Conservation (phyloP, 352 stramenopile genomes). For the Thraustotheca clavata region DNA sequence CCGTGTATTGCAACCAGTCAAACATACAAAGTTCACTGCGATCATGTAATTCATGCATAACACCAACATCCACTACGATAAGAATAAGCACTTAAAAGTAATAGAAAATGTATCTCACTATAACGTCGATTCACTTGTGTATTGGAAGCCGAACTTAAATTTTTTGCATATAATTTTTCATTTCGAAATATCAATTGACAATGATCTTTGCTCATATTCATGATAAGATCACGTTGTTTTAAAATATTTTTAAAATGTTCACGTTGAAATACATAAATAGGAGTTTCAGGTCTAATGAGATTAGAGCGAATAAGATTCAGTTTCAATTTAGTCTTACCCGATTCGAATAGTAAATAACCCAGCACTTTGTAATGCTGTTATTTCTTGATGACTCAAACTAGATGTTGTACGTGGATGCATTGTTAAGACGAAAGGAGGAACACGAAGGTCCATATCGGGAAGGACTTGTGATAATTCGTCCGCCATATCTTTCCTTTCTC, state of each 20-base stretch:
- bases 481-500: too few species aligned
- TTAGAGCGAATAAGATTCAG: neutral
- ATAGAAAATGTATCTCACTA: neutral
- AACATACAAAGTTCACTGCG: neutral
- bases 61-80: neutral
- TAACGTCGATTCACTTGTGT: neutral
- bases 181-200: neutral
- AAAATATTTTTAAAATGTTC: neutral
- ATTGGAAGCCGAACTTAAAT: neutral
- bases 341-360: neutral
- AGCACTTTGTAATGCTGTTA: neutral
- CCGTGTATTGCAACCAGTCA: neutral
- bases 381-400: neutral
- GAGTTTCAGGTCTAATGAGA: neutral
- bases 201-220: slow-evolving; percentile 5
- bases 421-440: neutral
- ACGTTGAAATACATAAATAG: neutral
- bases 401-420: neutral
- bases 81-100: neutral
- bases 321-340: neutral
- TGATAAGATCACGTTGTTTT: neutral
- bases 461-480: neutral
- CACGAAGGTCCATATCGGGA: neutral
- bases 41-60: neutral
- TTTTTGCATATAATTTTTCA: neutral